These are phyloP conservation scores for Crithidia expoeki DNA, from an alignment of 208 protist genomes.

Conservation along the genomic window DNA sequence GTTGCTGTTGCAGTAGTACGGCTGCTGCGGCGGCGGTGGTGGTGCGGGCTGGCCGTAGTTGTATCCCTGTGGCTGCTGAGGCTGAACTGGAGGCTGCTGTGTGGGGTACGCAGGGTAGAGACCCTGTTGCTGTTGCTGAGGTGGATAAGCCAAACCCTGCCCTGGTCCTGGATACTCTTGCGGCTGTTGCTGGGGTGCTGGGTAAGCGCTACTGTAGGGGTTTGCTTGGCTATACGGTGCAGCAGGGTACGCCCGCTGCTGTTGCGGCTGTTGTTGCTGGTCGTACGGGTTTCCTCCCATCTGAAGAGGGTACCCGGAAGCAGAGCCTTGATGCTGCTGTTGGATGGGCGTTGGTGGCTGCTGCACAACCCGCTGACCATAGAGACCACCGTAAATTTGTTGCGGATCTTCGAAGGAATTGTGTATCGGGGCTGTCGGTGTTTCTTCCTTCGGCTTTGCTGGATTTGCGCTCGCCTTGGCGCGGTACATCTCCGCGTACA, in stretches of 20 bases:
- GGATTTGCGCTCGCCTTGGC: slow-evolving; percentile 7
- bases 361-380: slow-evolving; percentile 10
- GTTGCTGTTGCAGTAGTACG: slow-evolving; percentile 22
- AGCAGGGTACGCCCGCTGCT: slow-evolving; percentile 20
- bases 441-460: slow-evolving; percentile 21
- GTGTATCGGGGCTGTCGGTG: slow-evolving; percentile 33
- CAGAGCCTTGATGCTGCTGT: not conserved
- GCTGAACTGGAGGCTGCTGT: slow-evolving; percentile 5
- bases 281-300: not conserved
- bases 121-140: slow-evolving; percentile 16
- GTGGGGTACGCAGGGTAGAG: not conserved
- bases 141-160: not conserved
- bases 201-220: slow-evolving; percentile 25
- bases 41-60: slow-evolving; percentile 14
- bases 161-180: slow-evolving; percentile 27
- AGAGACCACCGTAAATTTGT: slow-evolving; percentile 15
- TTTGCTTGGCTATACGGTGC: slow-evolving; percentile 11
- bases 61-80: slow-evolving; percentile 13
- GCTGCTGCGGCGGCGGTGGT: not conserved
- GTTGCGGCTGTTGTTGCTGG: slow-evolving; percentile 17
- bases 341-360: slow-evolving; percentile 6
- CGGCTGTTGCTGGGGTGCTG: slow-evolving; percentile 22
- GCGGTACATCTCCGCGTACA: slow-evolving; percentile 38
- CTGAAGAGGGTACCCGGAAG: slow-evolving; percentile 14
- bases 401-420: slow-evolving; percentile 65